Base-by-base conservation (phyloP, 108 stramenopile species). In the Seminavis robusta region DNA sequence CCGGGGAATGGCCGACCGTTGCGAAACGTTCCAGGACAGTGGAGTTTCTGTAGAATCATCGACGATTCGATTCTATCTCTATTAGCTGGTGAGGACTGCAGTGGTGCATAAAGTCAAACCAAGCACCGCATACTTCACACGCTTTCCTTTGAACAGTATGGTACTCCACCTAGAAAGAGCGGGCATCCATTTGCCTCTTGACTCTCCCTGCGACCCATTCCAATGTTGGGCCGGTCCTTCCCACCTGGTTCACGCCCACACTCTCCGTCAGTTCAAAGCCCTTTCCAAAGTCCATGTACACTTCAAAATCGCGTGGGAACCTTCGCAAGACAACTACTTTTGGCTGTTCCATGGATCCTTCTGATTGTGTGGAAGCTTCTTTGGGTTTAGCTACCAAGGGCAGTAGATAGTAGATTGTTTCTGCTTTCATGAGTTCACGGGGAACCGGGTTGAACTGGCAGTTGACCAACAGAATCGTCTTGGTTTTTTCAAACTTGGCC, bases 241-340 rank as follows among this genome's bases (percentile, higher is more conserved):
- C 54, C 28, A 24, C 36, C 26, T 4, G 69, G 63, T 15, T 55
- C 43, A 0, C n/a, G n/a, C n/a, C n/a, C n/a, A 41, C 44, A 10
- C 23, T 55, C 15, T 63, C 61, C 2, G 65, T 72, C 27, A 76
- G 52, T 48, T 76, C 56, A 58, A 76, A 81, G 0, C 72, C 72
- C 43, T 45, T 56, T 16, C 80, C 80, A 46, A 52, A 28, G 47
- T 81, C 80, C 9, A 81, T 63, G 51, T 66, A 70, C 0, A 74
- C 25, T 53, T 81, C 57, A 74, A 74, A 81, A 47, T 72, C 71
- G n/a, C 45, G 37, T 10, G 80, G 80, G 63, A 64, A 81, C 44
- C 74, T 51, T 7, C 75, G 67, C 55, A 81, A 33, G 21, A 72
- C 66, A 6, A 76, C 73, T 11, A 81, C 47, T 45, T 76, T 81